phyloP scores from a whole-genome alignment of 441 rosid species.

The Adansonia madagascariensis region DNA sequence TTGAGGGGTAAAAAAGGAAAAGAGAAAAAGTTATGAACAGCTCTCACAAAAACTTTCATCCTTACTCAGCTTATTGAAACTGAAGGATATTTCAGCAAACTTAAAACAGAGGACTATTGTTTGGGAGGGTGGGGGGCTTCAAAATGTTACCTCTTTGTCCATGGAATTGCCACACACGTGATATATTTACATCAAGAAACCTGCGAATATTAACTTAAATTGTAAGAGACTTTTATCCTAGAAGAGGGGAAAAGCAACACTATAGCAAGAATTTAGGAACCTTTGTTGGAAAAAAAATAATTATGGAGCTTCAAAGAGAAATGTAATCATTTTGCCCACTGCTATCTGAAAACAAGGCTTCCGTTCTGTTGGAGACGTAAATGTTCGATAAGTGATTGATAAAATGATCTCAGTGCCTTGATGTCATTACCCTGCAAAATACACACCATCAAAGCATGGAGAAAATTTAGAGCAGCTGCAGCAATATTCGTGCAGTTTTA shows the following conservation, averaged over 20 bases:
- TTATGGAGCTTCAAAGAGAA: not conserved
- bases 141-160: slow-evolving; percentile 34
- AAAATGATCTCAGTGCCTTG: slow-evolving; percentile 55
- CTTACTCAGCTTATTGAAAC: slow-evolving; percentile 4
- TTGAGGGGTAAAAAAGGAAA: not conserved
- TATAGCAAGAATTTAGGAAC: slow-evolving; percentile 23
- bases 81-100: not conserved
- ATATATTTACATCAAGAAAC: slow-evolving; percentile 52
- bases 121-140: no score
- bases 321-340: not conserved
- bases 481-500: not conserved
- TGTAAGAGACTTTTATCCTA: not conserved
- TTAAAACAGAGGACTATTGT: not conserved
- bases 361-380: slow-evolving; percentile 76
- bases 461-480: slow-evolving; percentile 10
- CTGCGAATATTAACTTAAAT: slow-evolving; percentile 35
- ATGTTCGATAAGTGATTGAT: slow-evolving; percentile 61
- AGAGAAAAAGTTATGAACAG: slow-evolving; percentile 14
- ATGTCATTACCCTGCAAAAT: slow-evolving; percentile 70
- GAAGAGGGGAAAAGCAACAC: not conserved
- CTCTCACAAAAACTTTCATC: slow-evolving; percentile 15
- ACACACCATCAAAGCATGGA: slow-evolving; percentile 10
- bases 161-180: slow-evolving; percentile 23
- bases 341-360: slow-evolving; percentile 82
- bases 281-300: slow-evolving; percentile 20